Evolutionary conservation across 148 eudicot genomes (phyloP), one percentile per base, ranked within the genome.

Genomic region (Pouteria glomerata): DNA sequence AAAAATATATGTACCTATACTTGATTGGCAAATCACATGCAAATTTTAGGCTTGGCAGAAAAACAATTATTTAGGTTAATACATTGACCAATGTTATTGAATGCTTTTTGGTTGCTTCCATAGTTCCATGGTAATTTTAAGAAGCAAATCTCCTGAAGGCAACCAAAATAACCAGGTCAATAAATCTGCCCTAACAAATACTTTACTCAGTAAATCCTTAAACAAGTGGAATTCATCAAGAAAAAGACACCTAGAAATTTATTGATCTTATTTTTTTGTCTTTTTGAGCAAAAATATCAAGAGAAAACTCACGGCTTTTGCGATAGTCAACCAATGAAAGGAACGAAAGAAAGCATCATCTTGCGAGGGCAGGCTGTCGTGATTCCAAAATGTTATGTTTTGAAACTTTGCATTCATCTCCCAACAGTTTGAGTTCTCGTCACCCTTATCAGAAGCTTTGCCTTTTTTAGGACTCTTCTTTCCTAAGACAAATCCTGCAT

Each of bases 311-410:
- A 95, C 97, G 18, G 96, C 96, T 67, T 89, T 83, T 30, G 99
- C 88, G 73, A 90, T 89, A 74, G 96, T 59, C 82, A 95, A 82
- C 88, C 82, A 85, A 73, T 95, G 99, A 75, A 95, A 88, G 59
- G 90, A 70, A 57, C 99, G 99, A 78, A 85, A 50, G 69, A 76
- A 85, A 45, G 92, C 82, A 78, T 95, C 96, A 62, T 95, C 94
- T 78, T 88, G 84, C 5, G 99, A 95, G 50, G 97, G 99, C 70
- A 88, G 85, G 71, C 65, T 80, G 52, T 95, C 99, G 78, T 92
- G 97, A 77, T 95, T 95, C 99, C 99, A 95, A 24, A 86, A 78
- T 68, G 94, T 84, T 35, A 95, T 73, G 24, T 71, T 80, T 53
- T 82, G 70, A 75, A 83, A 88, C 65, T 86, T 85, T 62, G 97